Evolutionary conservation across 306 rosid genomes (phyloP).

Genomic region (Citrullus amarus): DNA sequence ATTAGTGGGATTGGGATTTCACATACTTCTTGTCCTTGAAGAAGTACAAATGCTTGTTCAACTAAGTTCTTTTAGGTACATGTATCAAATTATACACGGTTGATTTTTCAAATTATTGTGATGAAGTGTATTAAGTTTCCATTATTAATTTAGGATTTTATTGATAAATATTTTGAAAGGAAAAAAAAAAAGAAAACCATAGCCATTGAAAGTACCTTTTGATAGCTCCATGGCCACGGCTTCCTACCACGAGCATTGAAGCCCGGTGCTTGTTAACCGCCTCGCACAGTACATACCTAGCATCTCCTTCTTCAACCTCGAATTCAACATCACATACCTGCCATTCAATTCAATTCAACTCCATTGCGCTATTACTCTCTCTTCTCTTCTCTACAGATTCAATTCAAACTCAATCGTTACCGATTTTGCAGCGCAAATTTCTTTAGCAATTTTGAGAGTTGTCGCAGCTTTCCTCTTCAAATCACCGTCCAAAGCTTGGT

Average conservation of each 20-base stretch:
- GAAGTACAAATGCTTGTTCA: no score
- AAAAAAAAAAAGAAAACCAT: no score
- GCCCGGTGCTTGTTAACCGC: constrained; percentile 63
- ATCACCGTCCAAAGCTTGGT: not conserved
- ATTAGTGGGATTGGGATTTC: no score
- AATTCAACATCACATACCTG: constrained; percentile 29
- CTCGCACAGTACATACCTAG: constrained; percentile 66
- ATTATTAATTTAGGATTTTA: no score
- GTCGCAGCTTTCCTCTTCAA: not conserved
- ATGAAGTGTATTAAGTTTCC: no score
- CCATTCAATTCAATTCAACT: not conserved
- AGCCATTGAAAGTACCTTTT: constrained; percentile 5
- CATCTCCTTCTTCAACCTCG: constrained; percentile 65
- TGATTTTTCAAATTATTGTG: no score
- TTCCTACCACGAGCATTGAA: constrained; percentile 53
- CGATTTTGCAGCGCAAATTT: not conserved
- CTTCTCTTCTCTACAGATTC: no score
- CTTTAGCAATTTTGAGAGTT: not conserved
- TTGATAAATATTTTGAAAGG: no score
- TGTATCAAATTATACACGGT: no score
- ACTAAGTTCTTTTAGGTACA: no score
- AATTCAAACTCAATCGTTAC: not conserved
- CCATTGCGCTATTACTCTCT: no score
- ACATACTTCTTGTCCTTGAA: no score
- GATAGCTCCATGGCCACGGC: constrained; percentile 61